Evolutionary conservation across 352 stramenopile genomes (phyloP), one percentile per base, ranked within the genome.

Genomic region (Globisporangium cylindrosporum): DNA sequence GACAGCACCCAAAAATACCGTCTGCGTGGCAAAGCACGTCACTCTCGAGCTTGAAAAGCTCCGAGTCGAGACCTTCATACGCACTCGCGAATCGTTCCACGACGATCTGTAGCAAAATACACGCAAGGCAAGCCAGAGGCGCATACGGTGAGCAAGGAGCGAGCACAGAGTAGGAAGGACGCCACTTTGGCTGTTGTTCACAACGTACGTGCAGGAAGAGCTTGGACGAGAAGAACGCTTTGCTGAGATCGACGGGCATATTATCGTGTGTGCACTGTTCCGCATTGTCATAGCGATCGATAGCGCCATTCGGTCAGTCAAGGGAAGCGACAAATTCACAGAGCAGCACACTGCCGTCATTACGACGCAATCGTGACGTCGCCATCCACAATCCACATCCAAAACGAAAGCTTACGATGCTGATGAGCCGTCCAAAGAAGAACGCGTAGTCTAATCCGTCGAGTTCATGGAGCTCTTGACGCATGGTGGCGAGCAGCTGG

Each of bases 31-130:
- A 86, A 66, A 94, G 61, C 46, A 89, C 71, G 36, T 92, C 86
- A 41, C 82, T 86, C 60, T 94, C 83, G 15, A 89, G 61, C 53
- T 87, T 90, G 62, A 94, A 94, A 15, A 88, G 55, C 24, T 90
- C 83, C 12, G 70, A 73, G 56, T 90, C 77, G 54, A 83, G 76
- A 2, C 73, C 73, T 32, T 79, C 72, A 64, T 88, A 87, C 15
- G 76, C 75, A 22, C 73, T 71, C 1, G 79, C 81, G 36, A 92
- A 84, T n/a, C 84, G 77, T 64, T 90, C 73, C 3, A 89, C 81
- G 41, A 90, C 56, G 34, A 93, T 66, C 86, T 94, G 25, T 18
- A 43, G 51, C 4, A 7, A 32, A 57, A 25, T 43, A 25, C 9
- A 34, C 3, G 25, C 4, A 25, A 20, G 15, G 15, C 25, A 38